These are phyloP conservation scores for Rheum nobile DNA, from an alignment of 148 eudicot species.

Conservation along the genomic window DNA sequence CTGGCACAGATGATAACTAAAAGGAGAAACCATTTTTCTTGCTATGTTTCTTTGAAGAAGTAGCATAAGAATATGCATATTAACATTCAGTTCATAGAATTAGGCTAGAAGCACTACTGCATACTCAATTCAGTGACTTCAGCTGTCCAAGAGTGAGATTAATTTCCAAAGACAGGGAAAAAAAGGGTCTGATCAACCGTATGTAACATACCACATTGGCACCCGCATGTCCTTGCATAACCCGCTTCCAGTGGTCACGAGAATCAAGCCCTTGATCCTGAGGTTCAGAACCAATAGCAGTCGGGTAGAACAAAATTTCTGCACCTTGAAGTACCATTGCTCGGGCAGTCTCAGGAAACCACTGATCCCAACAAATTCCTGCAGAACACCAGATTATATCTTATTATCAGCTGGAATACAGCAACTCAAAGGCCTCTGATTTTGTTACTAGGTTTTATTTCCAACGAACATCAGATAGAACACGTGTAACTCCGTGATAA, in stretches of 20 bases:
- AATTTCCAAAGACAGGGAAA: no score
- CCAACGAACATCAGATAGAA: neutral
- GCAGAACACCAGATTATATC: neutral
- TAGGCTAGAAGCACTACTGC: no score
- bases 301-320: slow-evolving; percentile 88
- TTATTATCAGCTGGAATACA: neutral
- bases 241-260: slow-evolving; percentile 93
- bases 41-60: no score
- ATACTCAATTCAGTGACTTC: neutral
- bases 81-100: no score
- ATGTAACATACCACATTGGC: slow-evolving; percentile 63
- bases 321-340: slow-evolving; percentile 99
- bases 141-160: no score
- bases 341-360: slow-evolving; percentile 97
- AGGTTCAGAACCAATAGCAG: slow-evolving; percentile 97
- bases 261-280: slow-evolving; percentile 94
- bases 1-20: neutral
- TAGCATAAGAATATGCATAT: no score
- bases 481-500: neutral
- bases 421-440: neutral
- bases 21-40: neutral
- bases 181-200: neutral
- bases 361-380: slow-evolving; percentile 99
- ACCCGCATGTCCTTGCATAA: slow-evolving; percentile 99
- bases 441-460: neutral